Conservation (phyloP, 305 asterid species). For the Solanum aculeatissimum region DNA sequence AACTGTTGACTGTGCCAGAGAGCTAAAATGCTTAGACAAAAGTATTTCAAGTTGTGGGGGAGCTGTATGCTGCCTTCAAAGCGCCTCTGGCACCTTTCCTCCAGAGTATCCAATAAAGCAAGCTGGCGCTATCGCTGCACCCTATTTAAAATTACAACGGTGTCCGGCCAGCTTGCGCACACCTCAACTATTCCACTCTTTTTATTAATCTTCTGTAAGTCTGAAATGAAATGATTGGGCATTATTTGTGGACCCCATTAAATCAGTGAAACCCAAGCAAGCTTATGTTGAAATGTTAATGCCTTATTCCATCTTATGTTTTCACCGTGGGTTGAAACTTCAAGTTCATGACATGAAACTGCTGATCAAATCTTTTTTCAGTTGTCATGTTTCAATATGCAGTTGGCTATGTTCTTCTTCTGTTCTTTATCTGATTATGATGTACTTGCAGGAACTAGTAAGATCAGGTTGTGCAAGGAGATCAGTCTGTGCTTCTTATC, state of each 20-base stretch:
- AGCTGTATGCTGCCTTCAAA: background rate
- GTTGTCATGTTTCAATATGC: background rate
- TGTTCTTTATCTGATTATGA: background rate
- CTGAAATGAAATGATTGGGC: background rate
- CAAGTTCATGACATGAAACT: background rate
- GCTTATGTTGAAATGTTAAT: background rate
- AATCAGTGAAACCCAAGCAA: background rate
- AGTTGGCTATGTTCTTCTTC: background rate
- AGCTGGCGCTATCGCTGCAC: background rate
- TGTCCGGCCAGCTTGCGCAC: background rate
- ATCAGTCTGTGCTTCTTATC: background rate
- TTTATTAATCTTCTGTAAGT: background rate
- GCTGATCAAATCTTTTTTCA: background rate
- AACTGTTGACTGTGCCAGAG: background rate
- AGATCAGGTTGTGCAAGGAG: background rate
- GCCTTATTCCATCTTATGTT: background rate
- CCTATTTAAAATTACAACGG: background rate
- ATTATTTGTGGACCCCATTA: background rate
- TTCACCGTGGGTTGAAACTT: background rate
- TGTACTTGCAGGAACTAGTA: conserved; percentile 10
- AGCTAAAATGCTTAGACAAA: too few relatives aligned
- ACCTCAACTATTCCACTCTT: background rate
- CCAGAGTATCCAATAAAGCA: background rate
- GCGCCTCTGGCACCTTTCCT: background rate
- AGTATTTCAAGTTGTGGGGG: background rate